Conservation (phyloP, 331 rosid species). For the Acacia pycnantha region DNA sequence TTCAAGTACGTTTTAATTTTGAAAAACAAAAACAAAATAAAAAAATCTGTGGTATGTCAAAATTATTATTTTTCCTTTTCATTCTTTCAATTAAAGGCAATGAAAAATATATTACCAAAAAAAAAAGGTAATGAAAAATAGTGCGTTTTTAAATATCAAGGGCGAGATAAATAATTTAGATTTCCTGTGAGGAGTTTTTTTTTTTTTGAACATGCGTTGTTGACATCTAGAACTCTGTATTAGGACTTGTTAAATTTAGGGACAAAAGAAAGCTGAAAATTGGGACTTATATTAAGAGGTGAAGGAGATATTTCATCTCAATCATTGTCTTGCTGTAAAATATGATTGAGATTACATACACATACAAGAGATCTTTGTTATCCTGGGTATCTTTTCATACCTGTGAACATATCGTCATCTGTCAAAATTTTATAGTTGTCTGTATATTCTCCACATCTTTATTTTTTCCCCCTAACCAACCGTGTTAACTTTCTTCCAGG, state of each 20-base stretch:
- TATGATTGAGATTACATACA: neutral
- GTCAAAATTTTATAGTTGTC: neutral
- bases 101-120: too few relatives aligned
- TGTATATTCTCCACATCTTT: neutral
- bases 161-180: neutral
- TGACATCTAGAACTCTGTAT: neutral
- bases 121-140: neutral
- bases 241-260: neutral
- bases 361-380: neutral
- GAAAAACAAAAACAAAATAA: neutral
- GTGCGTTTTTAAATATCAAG: neutral
- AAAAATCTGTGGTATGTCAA: neutral
- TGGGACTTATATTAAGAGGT: neutral
- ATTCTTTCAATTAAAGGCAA: neutral
- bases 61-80: neutral
- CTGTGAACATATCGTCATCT: neutral
- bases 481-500: constrained; percentile 31
- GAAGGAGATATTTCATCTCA: neutral
- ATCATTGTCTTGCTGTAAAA: neutral
- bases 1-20: constrained; percentile 46
- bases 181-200: too few relatives aligned
- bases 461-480: neutral
- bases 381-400: neutral
- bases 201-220: neutral
- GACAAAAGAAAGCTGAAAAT: neutral